phyloP scores from a whole-genome alignment of 1,139 yeast genomes.

The Petasospora fabianii region DNA sequence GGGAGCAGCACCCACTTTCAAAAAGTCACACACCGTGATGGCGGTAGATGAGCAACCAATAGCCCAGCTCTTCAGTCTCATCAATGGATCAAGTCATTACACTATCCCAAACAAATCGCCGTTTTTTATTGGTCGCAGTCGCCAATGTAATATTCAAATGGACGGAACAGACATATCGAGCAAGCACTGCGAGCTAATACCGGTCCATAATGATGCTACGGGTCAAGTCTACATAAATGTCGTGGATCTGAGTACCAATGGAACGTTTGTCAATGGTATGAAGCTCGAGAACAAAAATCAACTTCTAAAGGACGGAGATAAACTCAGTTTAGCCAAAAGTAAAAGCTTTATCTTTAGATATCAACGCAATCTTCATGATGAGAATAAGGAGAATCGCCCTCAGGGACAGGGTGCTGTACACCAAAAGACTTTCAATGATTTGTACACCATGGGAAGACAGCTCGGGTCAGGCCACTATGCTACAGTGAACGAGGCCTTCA shows the following conservation, averaged over 20 bases:
- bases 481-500: conserved; percentile 64
- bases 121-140: conserved; percentile 52
- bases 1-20: conserved; percentile 7
- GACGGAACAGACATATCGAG: conserved; percentile 63
- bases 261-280: conserved; percentile 61
- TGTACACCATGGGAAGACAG: conserved; percentile 56
- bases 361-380: conserved; percentile 19
- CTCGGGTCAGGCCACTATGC: conserved; percentile 80
- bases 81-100: conserved; percentile 9
- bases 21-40: conserved; percentile 15
- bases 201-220: conserved; percentile 34
- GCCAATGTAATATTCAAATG: conserved; percentile 55
- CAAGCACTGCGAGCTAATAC: conserved; percentile 53
- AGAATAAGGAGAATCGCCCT: conserved; percentile 14
- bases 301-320: conserved; percentile 61
- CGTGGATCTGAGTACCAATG: conserved; percentile 63
- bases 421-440: conserved; percentile 44
- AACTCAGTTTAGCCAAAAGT: conserved; percentile 57
- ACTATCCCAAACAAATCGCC: conserved; percentile 7
- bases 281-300: conserved; percentile 45
- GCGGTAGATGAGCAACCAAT: conserved; percentile 7
- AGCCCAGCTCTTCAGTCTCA: conserved; percentile 19
- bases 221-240: conserved; percentile 42
- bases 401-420: background rate
- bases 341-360: conserved; percentile 57